Evolutionary conservation across 192 early-diverging fungal genomes (phyloP).

Genomic region (Piromyces finnis): DNA sequence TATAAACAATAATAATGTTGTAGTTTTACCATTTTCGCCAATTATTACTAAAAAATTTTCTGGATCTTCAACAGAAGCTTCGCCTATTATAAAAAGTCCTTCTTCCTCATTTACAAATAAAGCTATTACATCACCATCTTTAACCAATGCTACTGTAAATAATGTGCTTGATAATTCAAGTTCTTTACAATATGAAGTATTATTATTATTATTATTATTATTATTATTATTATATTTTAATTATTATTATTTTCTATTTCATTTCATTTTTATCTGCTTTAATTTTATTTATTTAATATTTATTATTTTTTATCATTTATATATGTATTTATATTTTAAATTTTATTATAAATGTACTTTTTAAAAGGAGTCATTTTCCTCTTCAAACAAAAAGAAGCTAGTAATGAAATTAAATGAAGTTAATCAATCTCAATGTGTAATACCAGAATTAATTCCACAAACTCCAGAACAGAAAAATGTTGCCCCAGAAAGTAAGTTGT

Average conservation of each 20-base stretch:
- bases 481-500: too few species aligned
- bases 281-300: too few species aligned
- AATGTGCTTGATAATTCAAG: background rate
- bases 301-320: too few species aligned
- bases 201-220: too few species aligned
- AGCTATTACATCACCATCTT: background rate
- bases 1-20: background rate
- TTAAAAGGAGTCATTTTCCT: background rate
- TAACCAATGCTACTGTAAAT: background rate
- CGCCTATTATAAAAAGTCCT: too few species aligned
- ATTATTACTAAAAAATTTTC: background rate
- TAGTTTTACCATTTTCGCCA: background rate
- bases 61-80: too few species aligned
- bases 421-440: background rate
- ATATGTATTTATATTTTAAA: too few species aligned
- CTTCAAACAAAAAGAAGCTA: background rate
- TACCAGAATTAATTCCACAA: background rate
- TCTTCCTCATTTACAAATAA: background rate
- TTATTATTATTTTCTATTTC: too few species aligned
- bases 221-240: too few species aligned
- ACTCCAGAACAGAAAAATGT: background rate
- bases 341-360: too few species aligned
- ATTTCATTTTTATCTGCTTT: too few species aligned
- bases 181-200: background rate
- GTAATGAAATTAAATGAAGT: background rate